These are phyloP conservation scores for Agaricus blazei DNA, from an alignment of 768 basidiomycete genomes.

Conservation along the genomic window DNA sequence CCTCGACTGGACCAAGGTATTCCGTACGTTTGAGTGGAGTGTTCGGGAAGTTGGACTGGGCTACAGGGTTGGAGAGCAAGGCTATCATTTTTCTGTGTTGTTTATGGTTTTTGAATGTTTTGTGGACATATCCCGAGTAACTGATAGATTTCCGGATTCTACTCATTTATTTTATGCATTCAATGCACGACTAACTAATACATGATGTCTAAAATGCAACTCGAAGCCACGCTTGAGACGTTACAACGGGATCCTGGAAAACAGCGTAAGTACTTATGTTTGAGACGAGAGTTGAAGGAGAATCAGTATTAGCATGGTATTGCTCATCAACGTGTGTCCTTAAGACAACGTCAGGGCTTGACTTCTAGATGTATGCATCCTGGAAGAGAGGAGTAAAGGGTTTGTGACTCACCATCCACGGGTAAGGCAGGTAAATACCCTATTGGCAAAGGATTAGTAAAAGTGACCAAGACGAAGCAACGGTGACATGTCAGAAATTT, in stretches of 20 bases:
- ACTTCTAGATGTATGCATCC: conserved; percentile 83
- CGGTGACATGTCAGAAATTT: conserved; percentile 73
- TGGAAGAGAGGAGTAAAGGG: conserved; percentile 15
- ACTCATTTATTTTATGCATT: neutral
- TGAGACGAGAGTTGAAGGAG: neutral
- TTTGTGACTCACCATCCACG: conserved; percentile 21
- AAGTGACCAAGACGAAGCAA: neutral
- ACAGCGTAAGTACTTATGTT: neutral
- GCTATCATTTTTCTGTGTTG: conserved; percentile 20
- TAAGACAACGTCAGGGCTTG: conserved; percentile 82
- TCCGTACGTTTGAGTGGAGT: conserved; percentile 25
- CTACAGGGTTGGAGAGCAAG: conserved; percentile 31
- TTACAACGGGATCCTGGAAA: neutral
- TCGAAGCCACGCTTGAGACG: neutral
- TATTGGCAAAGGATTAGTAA: conserved; percentile 9
- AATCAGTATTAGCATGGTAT: conserved; percentile 89
- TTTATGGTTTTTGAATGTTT: conserved; percentile 64
- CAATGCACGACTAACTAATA: neutral
- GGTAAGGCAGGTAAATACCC: conserved; percentile 12
- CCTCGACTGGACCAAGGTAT: conserved; percentile 13
- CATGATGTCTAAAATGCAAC: neutral
- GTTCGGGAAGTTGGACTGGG: conserved; percentile 16
- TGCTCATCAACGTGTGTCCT: conserved; percentile 69
- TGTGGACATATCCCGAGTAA: conserved; percentile 22
- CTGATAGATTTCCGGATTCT: neutral